A percentile compares a stretch with the other conserved stretches of the same genome.
Evolutionary conservation across 176 grass and related monocot genomes (phyloP).

Genomic region (Eleusine coracana): DNA sequence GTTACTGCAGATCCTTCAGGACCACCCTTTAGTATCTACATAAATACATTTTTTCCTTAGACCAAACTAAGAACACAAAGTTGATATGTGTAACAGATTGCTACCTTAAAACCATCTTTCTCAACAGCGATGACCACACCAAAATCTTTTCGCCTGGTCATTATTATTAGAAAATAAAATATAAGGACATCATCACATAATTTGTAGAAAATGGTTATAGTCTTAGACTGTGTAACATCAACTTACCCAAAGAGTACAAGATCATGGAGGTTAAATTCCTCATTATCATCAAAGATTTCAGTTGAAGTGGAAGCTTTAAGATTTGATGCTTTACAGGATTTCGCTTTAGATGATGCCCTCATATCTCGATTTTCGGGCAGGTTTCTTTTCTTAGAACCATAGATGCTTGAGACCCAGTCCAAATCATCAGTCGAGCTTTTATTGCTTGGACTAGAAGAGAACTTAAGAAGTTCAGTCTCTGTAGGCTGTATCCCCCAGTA

Average conservation of each 20-base stretch:
- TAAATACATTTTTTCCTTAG: conserved; percentile 28
- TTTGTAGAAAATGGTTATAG: conserved; percentile 12
- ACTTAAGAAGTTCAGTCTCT: conserved; percentile 74
- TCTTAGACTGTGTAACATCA: background rate
- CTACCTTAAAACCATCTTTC: conserved; percentile 81
- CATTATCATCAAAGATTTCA: conserved; percentile 50
- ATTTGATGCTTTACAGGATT: conserved; percentile 57
- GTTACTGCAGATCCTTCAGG: conserved; percentile 68
- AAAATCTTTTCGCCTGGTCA: conserved; percentile 80
- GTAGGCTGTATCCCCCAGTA: conserved; percentile 86
- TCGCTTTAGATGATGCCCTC: conserved; percentile 42
- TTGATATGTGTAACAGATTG: conserved; percentile 34
- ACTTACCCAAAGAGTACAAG: conserved; percentile 93
- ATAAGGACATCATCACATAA: conserved; percentile 7
- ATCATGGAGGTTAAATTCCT: conserved; percentile 78
- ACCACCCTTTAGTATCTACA: conserved; percentile 80
- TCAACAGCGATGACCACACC: conserved; percentile 81
- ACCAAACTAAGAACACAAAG: conserved; percentile 16
- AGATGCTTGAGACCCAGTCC: conserved; percentile 80
- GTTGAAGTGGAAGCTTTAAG: conserved; percentile 62
- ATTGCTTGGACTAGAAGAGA: conserved; percentile 62
- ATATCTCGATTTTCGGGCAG: conserved; percentile 31
- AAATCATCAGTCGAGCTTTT: conserved; percentile 66
- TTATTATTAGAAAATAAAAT: conserved; percentile 50
- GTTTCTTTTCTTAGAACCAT: conserved; percentile 61